Evolutionary conservation across 495 filamentous ascomycete species (phyloP).

Genomic region (Arthonia radiata): DNA sequence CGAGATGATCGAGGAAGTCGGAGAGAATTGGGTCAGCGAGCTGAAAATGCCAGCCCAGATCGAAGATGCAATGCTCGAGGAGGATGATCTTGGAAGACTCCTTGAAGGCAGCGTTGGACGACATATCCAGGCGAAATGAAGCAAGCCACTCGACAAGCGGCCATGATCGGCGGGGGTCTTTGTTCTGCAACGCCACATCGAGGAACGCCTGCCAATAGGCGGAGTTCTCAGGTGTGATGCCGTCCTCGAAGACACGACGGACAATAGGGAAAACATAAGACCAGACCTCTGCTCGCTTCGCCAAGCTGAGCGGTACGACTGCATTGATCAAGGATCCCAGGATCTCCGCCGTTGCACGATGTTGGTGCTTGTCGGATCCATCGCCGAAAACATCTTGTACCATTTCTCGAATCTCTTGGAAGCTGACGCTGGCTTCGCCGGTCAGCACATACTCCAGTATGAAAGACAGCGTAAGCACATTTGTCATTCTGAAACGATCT

Average conservation of each 20-base stretch:
- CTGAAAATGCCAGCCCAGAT: conserved; percentile 90
- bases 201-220: conserved; percentile 86
- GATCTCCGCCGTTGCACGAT: conserved; percentile 88
- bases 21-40: conserved; percentile 68
- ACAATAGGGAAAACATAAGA: conserved; percentile 75
- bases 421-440: conserved; percentile 45
- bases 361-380: conserved; percentile 92
- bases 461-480: conserved; percentile 61
- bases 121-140: conserved; percentile 74
- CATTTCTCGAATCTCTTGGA: conserved; percentile 71
- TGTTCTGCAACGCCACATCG: conserved; percentile 57
- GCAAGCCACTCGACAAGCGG: conserved; percentile 69
- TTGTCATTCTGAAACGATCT: conserved; percentile 75
- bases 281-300: conserved; percentile 56
- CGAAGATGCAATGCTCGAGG: conserved; percentile 64
- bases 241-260: conserved; percentile 61
- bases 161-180: conserved; percentile 67
- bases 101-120: conserved; percentile 94
- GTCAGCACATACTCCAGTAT: conserved; percentile 68
- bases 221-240: conserved; percentile 80
- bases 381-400: conserved; percentile 55
- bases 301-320: conserved; percentile 40
- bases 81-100: conserved; percentile 91
- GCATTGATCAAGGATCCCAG: conserved; percentile 59
- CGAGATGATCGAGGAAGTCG: conserved; percentile 73